Evolutionary conservation across 306 rosid species (phyloP).

Genomic region (Albizia julibrissin): DNA sequence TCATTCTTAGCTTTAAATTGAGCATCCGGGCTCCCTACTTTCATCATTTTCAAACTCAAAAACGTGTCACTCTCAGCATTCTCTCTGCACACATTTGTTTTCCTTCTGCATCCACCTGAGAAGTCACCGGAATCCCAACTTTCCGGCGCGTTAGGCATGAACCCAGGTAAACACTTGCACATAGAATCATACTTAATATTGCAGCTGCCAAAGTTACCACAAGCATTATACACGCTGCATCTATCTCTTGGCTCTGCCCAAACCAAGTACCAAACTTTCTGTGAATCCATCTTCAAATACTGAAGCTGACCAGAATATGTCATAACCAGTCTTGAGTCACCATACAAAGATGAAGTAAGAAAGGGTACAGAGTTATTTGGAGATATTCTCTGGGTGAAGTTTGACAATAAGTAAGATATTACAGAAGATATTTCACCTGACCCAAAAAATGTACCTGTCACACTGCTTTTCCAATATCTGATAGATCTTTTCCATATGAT

Average conservation of each 20-base stretch:
- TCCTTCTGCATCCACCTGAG: conserved; percentile 69
- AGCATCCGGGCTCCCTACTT: conserved; percentile 73
- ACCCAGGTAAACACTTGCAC: conserved; percentile 62
- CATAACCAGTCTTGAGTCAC: conserved; percentile 59
- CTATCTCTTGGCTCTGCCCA: conserved; percentile 79
- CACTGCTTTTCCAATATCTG: conserved; percentile 77
- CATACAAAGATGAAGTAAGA: conserved; percentile 61
- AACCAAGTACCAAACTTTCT: conserved; percentile 57
- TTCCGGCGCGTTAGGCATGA: conserved; percentile 55
- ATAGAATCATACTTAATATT: conserved; percentile 54
- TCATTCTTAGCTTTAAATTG: conserved; percentile 69
- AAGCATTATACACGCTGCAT: conserved; percentile 74
- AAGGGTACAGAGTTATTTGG: conserved; percentile 61
- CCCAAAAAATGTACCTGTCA: conserved; percentile 49
- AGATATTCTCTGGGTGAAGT: conserved; percentile 49
- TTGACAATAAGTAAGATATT: conserved; percentile 60
- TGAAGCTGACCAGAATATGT: conserved; percentile 61
- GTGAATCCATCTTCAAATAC: conserved; percentile 53
- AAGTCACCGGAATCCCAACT: conserved; percentile 63
- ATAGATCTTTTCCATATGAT: conserved; percentile 72
- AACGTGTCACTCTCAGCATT: conserved; percentile 47
- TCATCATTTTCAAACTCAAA: conserved; percentile 71
- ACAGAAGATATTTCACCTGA: conserved; percentile 64
- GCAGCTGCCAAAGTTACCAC: conserved; percentile 76
- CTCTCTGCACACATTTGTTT: conserved; percentile 53